Percentiles rank a stretch among this genome's conserved stretches.
phyloP scores from a whole-genome alignment of 192 early-diverging fungal species.

The Coemansia sp. region DNA sequence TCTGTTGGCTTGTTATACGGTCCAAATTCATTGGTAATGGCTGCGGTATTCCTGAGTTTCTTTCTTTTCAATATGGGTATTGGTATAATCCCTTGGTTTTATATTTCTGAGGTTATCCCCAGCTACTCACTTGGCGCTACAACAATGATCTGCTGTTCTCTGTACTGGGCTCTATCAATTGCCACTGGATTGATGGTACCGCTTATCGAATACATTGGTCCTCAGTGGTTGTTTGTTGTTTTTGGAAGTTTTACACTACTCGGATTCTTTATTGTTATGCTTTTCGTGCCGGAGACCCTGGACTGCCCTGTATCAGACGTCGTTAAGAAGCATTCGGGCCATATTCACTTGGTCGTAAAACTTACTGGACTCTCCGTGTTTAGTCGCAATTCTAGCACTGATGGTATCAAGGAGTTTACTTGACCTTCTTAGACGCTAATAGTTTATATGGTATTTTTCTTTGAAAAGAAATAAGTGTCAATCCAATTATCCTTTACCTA shows the following conservation, averaged over 20 bases:
- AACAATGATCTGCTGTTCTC: slow-evolving; percentile 61
- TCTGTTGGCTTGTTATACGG: slow-evolving; percentile 57
- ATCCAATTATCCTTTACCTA: too few relatives aligned
- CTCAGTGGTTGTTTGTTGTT: slow-evolving; percentile 56
- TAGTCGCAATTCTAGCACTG: not conserved
- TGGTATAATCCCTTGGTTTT: slow-evolving; percentile 78
- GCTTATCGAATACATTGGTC: slow-evolving; percentile 21
- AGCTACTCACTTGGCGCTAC: slow-evolving; percentile 65
- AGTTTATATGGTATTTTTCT: too few relatives aligned
- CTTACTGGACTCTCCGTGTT: not conserved
- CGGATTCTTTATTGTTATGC: slow-evolving; percentile 54
- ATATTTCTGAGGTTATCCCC: slow-evolving; percentile 69
- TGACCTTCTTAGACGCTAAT: not conserved
- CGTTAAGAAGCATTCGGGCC: not conserved
- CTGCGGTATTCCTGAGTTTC: slow-evolving; percentile 66
- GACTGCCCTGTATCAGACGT: slow-evolving; percentile 54
- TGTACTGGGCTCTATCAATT: slow-evolving; percentile 67
- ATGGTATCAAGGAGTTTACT: not conserved
- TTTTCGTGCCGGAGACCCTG: slow-evolving; percentile 74
- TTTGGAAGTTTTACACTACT: slow-evolving; percentile 59
- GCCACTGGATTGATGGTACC: slow-evolving; percentile 56
- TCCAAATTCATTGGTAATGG: slow-evolving; percentile 56
- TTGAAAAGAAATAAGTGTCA: too few relatives aligned
- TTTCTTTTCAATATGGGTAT: slow-evolving; percentile 71
- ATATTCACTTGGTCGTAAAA: not conserved